A percentile compares a stretch with the other conserved stretches of the same genome.
Conservation (phyloP, 2,329 filamentous ascomycete species). For the Stromatinia cepivora region DNA sequence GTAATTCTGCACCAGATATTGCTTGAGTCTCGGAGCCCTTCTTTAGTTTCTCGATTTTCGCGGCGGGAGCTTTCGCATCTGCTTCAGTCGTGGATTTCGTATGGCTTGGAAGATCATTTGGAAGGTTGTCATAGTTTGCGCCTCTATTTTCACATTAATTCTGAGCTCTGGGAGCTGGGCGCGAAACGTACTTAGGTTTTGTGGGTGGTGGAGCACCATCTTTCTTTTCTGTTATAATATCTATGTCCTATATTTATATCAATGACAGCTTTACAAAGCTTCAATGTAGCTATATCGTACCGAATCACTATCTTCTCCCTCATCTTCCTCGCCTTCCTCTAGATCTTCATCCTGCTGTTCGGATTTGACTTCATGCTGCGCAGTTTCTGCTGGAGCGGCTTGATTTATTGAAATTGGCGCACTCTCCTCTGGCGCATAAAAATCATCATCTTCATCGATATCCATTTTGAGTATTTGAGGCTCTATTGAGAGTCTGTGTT, state of each 20-base stretch:
- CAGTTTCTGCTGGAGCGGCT: slow-evolving; percentile 32
- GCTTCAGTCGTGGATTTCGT: slow-evolving; percentile 53
- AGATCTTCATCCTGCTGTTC: slow-evolving; percentile 53
- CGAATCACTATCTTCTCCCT: slow-evolving; percentile 55
- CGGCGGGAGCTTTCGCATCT: slow-evolving; percentile 46
- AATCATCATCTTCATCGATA: slow-evolving; percentile 67
- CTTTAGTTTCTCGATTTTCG: slow-evolving; percentile 51
- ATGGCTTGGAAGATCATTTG: slow-evolving; percentile 4
- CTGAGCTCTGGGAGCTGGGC: slow-evolving; percentile 5
- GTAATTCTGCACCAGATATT: slow-evolving; percentile 50
- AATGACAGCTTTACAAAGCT: slow-evolving; percentile 22
- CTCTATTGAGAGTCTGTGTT: slow-evolving; percentile 12
- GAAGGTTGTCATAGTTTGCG: slow-evolving; percentile 43
- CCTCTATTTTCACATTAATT: slow-evolving; percentile 26
- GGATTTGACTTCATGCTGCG: slow-evolving; percentile 36
- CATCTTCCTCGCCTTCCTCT: slow-evolving; percentile 65
- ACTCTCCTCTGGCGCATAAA: slow-evolving; percentile 62
- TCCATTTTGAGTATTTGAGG: slow-evolving; percentile 52
- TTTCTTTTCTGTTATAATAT: slow-evolving; percentile 67
- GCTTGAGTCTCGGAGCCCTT: slow-evolving; percentile 40
- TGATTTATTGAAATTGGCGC: slow-evolving; percentile 36
- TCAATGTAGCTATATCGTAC: slow-evolving; percentile 46
- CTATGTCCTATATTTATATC: slow-evolving; percentile 54
- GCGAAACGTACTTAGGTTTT: slow-evolving; percentile 46
- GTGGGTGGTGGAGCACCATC: slow-evolving; percentile 58